Percentiles rank a stretch among this genome's conserved stretches.
phyloP scores from a whole-genome alignment of 1,139 yeast species.

The Candida tunisiensis region DNA sequence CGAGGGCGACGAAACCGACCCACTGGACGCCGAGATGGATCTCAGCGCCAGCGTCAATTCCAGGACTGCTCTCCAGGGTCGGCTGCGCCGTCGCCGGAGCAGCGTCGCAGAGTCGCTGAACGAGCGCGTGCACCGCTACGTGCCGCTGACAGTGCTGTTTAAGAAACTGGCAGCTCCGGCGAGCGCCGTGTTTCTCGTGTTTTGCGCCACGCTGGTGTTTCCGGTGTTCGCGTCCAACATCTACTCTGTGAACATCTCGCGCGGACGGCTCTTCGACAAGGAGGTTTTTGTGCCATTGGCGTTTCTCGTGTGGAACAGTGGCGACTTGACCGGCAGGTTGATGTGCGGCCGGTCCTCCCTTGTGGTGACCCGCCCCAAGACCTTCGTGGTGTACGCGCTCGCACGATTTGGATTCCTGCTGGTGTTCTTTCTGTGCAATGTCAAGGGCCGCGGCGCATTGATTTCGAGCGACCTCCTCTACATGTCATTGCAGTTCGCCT shows the following conservation, averaged over 20 bases:
- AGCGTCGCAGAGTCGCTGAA: too few species aligned
- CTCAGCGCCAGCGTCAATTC: not conserved
- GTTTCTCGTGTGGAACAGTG: constrained; percentile 74
- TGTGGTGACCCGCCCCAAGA: constrained; percentile 8
- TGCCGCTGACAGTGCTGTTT: constrained; percentile 37
- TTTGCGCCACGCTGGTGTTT: constrained; percentile 62
- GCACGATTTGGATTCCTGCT: constrained; percentile 42
- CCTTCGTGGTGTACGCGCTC: constrained; percentile 30
- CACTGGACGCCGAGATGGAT: not conserved
- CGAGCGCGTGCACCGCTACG: too few species aligned
- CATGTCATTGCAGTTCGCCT: constrained; percentile 48
- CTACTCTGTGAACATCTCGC: constrained; percentile 34
- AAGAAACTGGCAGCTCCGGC: constrained; percentile 45
- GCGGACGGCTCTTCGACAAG: constrained; percentile 26
- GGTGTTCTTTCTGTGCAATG: constrained; percentile 21
- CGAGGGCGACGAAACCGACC: constrained; percentile 1
- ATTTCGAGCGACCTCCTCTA: constrained; percentile 52
- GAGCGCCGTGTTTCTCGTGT: constrained; percentile 54
- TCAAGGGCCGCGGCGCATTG: constrained; percentile 13
- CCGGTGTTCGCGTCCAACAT: constrained; percentile 80
- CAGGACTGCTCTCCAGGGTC: too few species aligned
- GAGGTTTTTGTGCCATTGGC: constrained; percentile 71
- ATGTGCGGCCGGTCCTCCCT: constrained; percentile 36
- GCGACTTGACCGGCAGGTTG: constrained; percentile 69
- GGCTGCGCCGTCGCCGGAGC: too few species aligned